Percentiles rank a stretch among this genome's conserved stretches.
Conservation (phyloP, 805 yeast species). For the Sugiyamaella boreocaroliniensis region DNA sequence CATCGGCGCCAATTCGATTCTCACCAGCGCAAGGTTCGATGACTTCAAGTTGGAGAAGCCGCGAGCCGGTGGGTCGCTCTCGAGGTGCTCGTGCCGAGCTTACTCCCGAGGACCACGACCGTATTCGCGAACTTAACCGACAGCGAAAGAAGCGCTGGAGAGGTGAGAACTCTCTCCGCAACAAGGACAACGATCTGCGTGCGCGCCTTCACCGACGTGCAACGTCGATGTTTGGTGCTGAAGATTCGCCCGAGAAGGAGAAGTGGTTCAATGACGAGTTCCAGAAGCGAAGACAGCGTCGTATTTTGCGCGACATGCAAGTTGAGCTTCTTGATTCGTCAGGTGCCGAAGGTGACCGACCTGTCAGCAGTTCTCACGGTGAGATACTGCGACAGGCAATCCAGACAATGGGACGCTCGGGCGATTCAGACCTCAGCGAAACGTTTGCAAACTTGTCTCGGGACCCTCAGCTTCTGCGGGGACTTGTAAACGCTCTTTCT, state of each 20-base stretch:
- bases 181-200: conserved; percentile 81
- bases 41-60: not conserved
- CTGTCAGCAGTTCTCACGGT: conserved; percentile 6
- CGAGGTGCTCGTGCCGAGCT: conserved; percentile 6
- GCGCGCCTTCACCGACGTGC: conserved; percentile 75
- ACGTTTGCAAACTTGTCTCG: conserved; percentile 4
- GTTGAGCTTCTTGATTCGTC: not conserved
- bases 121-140: conserved; percentile 59
- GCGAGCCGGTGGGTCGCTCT: not conserved
- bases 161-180: conserved; percentile 68
- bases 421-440: not conserved
- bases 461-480: conserved; percentile 1
- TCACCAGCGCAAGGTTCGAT: not conserved
- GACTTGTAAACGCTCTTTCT: not conserved
- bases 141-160: conserved; percentile 81
- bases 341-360: not conserved
- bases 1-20: not conserved
- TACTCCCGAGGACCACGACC: conserved; percentile 42
- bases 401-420: not conserved
- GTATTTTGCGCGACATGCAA: conserved; percentile 39
- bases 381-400: not conserved
- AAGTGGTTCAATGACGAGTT: conserved; percentile 76
- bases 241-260: conserved; percentile 45
- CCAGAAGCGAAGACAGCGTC: conserved; percentile 52
- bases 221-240: conserved; percentile 53